phyloP scores from a whole-genome alignment of 1,139 yeast species.

The Candida sp. region DNA sequence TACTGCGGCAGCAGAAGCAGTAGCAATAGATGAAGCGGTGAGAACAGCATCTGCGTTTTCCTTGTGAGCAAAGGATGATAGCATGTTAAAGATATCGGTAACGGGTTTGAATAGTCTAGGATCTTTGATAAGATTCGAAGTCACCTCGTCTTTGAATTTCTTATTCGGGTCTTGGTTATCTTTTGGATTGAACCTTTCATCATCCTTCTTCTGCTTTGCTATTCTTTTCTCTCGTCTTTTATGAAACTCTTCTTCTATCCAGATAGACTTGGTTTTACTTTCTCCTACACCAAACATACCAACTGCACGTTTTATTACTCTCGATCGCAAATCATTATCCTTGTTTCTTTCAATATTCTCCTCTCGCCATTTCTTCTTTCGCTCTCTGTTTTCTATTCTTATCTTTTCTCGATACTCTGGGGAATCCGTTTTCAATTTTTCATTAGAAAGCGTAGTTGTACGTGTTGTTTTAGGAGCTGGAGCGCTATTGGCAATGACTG shows the following conservation, averaged over 20 bases:
- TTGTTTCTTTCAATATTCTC: slow-evolving; percentile 78
- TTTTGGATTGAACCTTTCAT: slow-evolving; percentile 8
- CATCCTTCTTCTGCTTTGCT: slow-evolving; percentile 30
- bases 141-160: slow-evolving; percentile 4
- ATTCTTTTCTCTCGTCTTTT: slow-evolving; percentile 61
- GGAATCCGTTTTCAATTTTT: slow-evolving; percentile 26
- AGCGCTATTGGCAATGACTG: slow-evolving; percentile 25
- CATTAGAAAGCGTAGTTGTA: slow-evolving; percentile 14
- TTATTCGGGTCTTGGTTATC: slow-evolving; percentile 3
- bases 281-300: slow-evolving; percentile 61
- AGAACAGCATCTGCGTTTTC: slow-evolving; percentile 37
- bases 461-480: slow-evolving; percentile 14
- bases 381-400: slow-evolving; percentile 70
- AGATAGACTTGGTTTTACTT: slow-evolving; percentile 51
- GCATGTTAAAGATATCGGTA: slow-evolving; percentile 34
- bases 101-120: slow-evolving; percentile 20
- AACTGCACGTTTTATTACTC: slow-evolving; percentile 73
- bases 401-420: slow-evolving; percentile 53
- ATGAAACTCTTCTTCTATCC: slow-evolving; percentile 77
- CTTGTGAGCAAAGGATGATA: slow-evolving; percentile 29
- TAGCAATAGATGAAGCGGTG: slow-evolving; percentile 37
- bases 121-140: slow-evolving; percentile 12
- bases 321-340: slow-evolving; percentile 78
- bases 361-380: slow-evolving; percentile 91
- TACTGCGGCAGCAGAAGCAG: slow-evolving; percentile 34